Evolutionary conservation across 1,284 basidiomycete genomes (phyloP), one percentile per base, ranked within the genome.

Genomic region (Cryptococcus neoformans): DNA sequence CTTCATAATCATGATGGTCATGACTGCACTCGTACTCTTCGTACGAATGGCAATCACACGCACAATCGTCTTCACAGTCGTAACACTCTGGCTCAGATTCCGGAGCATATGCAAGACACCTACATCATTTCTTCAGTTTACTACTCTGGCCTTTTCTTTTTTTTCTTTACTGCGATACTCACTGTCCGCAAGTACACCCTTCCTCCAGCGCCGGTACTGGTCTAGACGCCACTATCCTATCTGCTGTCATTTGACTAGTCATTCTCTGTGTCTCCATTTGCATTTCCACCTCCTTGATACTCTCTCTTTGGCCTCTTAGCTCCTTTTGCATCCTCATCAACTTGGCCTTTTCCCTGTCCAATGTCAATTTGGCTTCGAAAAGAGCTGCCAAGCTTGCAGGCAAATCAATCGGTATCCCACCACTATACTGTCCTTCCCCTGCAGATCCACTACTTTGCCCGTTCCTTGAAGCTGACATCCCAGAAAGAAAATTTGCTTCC

Each of bases 291-390:
- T 28, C 28, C 40, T 41, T 41, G 11, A 16, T 41, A 10, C 66
- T 67, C 48, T 74, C 73, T 16, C 67, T 62, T 45, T 75, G 74
- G 36, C 73, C 73, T 57, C 72, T 70, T n/a, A 76, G 61, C 62
- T 76, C 74, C 59, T 74, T 71, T 54, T 76, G 74, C 74, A 76
- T 76, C 49, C 68, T 60, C 53, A 76, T 63, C 42, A 76, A 57
- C 59, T 75, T 76, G 5, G 72, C 74, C 65, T 76, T 76, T 56
- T 76, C 74, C 51, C 74, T 63, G 63, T 76, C 74, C 48, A 76
- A 64, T 4, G 73, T 76, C 37, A 76, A 60, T 51, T 76, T 76
- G 8, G 74, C 74, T 55, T 76, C 73, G 59, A 76, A 76, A n/a
- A 76, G 60, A 38, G 74, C 74, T 0, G 74, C 74, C 10, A 76